Evolutionary conservation across 2,329 filamentous ascomycete species (phyloP), one percentile per base, ranked within the genome.

Genomic region (Botrytis deweyae): DNA sequence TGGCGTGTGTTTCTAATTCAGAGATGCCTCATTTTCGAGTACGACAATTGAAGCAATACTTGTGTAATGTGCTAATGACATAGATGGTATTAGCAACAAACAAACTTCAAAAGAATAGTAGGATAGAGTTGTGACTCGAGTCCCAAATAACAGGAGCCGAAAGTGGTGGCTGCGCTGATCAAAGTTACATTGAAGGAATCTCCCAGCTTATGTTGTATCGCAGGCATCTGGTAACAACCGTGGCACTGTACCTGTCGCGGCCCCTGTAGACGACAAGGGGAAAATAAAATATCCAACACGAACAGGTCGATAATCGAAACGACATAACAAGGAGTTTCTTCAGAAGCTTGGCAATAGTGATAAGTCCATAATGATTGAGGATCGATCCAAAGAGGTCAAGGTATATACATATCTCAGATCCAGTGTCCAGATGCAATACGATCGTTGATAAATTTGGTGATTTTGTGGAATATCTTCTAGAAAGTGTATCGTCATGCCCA

Each of bases 401-500:
- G 10, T 65, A 71, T 52, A 71, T 64, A 71, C 69, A 71, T 65
- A 52, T 29, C 36, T 65, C 42, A 29, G 33, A 40, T 38, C 69
- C 44, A 25, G 58, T 64, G 42, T 40, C 8, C 49, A 55, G 49
- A n/a, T 55, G 12, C 49, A 18, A 33, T 16, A n/a, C 29, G 52
- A 58, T 58, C n/a, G n/a, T 58, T 58, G 52, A 65, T 38, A 33
- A 44, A 18, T 29, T 25, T 65, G 33, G 33, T 36, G 42, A 10
- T 38, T 64, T 33, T 46, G 22, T 40, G 42, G 69, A 42, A 63
- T 55, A 29, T 65, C 69, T 40, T 65, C 46, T 52, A 46, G 44
- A 40, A 65, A 38, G 18, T 42, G n/a, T 52, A 71, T 63, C 69
- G 42, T 52, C 69, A 65, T 71, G 58, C 33, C 69, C 69, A 52